Evolutionary conservation across 1,139 yeast species (phyloP), one percentile per base, ranked within the genome.

Genomic region (Pichia sp.): DNA sequence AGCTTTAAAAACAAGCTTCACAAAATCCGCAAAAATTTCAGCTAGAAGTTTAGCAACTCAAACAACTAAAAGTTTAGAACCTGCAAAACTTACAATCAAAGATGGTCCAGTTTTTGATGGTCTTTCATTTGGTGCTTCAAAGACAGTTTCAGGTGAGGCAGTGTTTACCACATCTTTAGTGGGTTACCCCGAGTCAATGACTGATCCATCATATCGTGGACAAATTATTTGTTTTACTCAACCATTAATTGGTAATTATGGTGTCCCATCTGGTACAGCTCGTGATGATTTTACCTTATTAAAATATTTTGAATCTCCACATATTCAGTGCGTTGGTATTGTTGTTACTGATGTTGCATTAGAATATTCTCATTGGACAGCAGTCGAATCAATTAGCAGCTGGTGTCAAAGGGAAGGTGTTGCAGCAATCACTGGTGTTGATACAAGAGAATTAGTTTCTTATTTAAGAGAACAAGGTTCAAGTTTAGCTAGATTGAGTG

Each of bases 131-230:
- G 99, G 99, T 65, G 96, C 98, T 50, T 83, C 89, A 70, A 83
- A 85, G 60, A 88, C 89, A 63, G 81, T 89, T 56, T 84, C 95
- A 58, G 99, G 99, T 58, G 99, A 93, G 71, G 96, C 97, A 18
- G 99, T 93, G 45, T 93, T 93, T 75, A 88, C 98, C 47, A 93
- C 99, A 39, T 93, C 98, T 7, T 77, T 93, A 66, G 99, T 93
- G 16, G 99, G 99, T 19, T 93, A 93, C 70, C 98, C 98, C 11
- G 99, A 93, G 71, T 88, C 96, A 27, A 91, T 93, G 96, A 91
- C 98, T 30, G 99, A 93, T 70, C 99, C 99, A 43, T 89, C 96
- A 8, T 93, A 93, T 71, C 83, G 83, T 64, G 99, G 98, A 47
- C 99, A 93, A 73, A 91, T 93, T 60, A 81, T 93, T 62, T 96